Conservation (phyloP, 371 early-diverging fungal genomes). For the Mucor irregularis region DNA sequence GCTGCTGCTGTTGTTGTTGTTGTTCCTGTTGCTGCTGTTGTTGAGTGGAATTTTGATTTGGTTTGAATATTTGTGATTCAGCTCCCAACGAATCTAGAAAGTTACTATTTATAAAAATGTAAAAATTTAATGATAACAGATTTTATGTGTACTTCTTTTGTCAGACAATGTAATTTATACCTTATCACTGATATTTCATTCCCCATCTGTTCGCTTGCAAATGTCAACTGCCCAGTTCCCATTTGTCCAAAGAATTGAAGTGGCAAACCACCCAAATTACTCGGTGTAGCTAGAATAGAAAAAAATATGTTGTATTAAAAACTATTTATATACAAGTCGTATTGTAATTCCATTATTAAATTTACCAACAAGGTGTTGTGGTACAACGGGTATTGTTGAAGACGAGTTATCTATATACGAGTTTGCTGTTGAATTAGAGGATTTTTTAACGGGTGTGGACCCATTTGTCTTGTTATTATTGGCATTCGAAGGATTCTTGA, state of each 20-base stretch:
- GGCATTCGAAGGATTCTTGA: slow-evolving; percentile 41
- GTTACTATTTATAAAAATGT: too few species aligned
- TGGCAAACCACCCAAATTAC: slow-evolving; percentile 40
- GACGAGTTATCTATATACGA: not conserved
- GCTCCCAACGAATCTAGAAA: slow-evolving; percentile 69
- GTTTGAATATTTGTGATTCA: slow-evolving; percentile 1
- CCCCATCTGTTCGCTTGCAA: slow-evolving; percentile 79
- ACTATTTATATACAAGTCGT: not conserved
- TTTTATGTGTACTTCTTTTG: too few species aligned
- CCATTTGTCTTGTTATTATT: slow-evolving; percentile 3
- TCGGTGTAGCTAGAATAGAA: not conserved
- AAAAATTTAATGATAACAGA: too few species aligned
- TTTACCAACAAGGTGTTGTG: slow-evolving; percentile 14
- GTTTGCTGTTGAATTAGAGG: slow-evolving; percentile 7
- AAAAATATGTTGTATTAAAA: not conserved
- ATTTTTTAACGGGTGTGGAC: slow-evolving; percentile 12
- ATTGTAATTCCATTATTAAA: too few species aligned
- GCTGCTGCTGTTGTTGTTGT: slow-evolving; percentile 13
- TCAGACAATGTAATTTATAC: too few species aligned
- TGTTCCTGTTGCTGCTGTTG: slow-evolving; percentile 22
- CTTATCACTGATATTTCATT: slow-evolving; percentile 83
- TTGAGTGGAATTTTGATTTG: too few species aligned
- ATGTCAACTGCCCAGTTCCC: slow-evolving; percentile 64
- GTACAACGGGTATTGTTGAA: slow-evolving; percentile 1
- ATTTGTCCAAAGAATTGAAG: slow-evolving; percentile 50